Conservation (phyloP, 202 grass and related monocot genomes). For the Alloteropsis angusta region DNA sequence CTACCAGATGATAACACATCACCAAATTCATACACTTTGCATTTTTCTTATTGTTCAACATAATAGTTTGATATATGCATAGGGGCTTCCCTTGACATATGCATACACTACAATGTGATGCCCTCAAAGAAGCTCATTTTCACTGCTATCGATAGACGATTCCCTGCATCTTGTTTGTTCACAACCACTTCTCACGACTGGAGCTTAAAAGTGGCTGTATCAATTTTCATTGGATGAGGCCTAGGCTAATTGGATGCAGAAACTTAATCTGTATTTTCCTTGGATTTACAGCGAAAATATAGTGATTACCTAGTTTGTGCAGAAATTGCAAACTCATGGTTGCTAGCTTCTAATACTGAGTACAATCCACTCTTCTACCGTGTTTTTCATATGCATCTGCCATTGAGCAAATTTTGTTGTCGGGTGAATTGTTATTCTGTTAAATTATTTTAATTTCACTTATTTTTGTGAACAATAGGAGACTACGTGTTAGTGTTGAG, state of each 20-base stretch:
- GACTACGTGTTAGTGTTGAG: constrained; percentile 88
- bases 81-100: too few relatives aligned
- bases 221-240: background rate
- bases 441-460: constrained; percentile 24
- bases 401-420: background rate
- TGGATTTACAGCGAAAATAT: background rate
- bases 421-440: background rate
- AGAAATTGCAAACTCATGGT: background rate
- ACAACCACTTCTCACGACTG: background rate
- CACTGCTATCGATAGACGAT: background rate
- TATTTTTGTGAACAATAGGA: constrained; percentile 37
- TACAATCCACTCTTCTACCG: background rate
- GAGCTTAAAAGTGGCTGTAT: background rate
- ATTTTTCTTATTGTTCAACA: too few relatives aligned
- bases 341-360: background rate
- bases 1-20: too few relatives aligned
- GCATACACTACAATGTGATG: too few relatives aligned
- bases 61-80: too few relatives aligned
- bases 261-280: background rate
- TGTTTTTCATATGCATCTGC: constrained; percentile 1
- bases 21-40: too few relatives aligned
- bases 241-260: background rate
- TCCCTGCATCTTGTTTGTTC: background rate
- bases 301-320: background rate
- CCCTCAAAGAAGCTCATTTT: background rate